Percentiles rank a stretch among this genome's conserved stretches.
Evolutionary conservation across 2,329 filamentous ascomycete genomes (phyloP).

Genomic region (Byssothecium circinans): DNA sequence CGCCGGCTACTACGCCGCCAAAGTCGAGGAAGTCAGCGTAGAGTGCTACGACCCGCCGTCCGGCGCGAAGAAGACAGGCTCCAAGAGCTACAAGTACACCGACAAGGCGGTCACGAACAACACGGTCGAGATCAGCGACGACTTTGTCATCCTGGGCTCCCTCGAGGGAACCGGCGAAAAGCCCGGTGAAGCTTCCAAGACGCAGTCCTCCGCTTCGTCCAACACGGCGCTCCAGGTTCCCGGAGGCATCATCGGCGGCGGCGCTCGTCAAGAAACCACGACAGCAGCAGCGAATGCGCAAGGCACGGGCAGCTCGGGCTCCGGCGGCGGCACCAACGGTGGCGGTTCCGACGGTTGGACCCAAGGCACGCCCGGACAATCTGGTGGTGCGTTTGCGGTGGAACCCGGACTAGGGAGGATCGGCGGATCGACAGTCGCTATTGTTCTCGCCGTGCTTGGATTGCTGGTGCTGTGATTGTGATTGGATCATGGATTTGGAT

Average conservation of each 20-base stretch:
- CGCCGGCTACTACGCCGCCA: conserved; percentile 86
- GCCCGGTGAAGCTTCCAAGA: conserved; percentile 52
- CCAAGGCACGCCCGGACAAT: conserved; percentile 17
- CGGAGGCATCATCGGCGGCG: conserved; percentile 57
- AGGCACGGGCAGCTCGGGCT: conserved; percentile 20
- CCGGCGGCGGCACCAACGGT: conserved; percentile 17
- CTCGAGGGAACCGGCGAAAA: conserved; percentile 80
- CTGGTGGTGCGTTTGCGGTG: conserved; percentile 17
- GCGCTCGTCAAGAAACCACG: conserved; percentile 42
- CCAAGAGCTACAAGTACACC: conserved; percentile 74
- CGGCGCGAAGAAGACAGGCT: conserved; percentile 62
- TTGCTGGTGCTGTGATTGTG: conserved; percentile 37
- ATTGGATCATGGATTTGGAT: too few relatives aligned
- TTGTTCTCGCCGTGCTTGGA: conserved; percentile 36
- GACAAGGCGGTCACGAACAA: conserved; percentile 67
- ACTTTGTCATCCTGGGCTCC: conserved; percentile 74
- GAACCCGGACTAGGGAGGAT: conserved; percentile 31
- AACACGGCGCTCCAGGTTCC: conserved; percentile 54
- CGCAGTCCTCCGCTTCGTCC: conserved; percentile 28
- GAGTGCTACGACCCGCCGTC: conserved; percentile 84
- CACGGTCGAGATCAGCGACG: conserved; percentile 72
- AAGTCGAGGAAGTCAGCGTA: conserved; percentile 74
- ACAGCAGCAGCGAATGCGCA: conserved; percentile 12
- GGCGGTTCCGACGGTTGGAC: conserved; percentile 7
- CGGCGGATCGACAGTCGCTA: conserved; percentile 37